Percentiles rank a stretch among this genome's conserved stretches.
Conservation (phyloP, 1,284 basidiomycete species). For the Apiotrichum sp. region DNA sequence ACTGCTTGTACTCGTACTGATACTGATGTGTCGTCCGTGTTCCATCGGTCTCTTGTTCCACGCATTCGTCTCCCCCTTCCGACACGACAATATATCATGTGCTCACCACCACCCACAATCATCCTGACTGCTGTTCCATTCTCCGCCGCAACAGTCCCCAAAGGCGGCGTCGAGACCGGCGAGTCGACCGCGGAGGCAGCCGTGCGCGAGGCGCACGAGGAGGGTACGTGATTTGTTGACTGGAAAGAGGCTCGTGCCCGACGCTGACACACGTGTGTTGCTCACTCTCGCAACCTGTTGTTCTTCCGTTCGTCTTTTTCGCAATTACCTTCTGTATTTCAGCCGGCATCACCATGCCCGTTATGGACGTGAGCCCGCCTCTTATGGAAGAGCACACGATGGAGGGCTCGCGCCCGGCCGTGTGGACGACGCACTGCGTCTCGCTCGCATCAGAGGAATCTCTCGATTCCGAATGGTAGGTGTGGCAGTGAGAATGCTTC, state of each 20-base stretch:
- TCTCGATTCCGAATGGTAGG: constrained; percentile 21
- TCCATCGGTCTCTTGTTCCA: too few species aligned
- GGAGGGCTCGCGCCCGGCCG: background rate
- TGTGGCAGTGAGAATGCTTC: background rate
- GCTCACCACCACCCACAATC: too few species aligned
- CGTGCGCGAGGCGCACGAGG: constrained; percentile 43
- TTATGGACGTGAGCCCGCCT: background rate
- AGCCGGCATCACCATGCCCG: background rate
- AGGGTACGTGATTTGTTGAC: constrained; percentile 27
- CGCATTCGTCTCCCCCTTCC: too few species aligned
- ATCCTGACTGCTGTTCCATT: background rate
- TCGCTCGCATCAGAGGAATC: constrained; percentile 12
- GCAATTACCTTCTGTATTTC: background rate
- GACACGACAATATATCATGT: too few species aligned
- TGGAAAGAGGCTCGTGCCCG: background rate
- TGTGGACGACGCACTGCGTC: constrained; percentile 31
- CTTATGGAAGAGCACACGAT: background rate
- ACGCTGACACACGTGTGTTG: background rate
- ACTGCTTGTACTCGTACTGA: too few species aligned
- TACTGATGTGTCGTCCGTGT: too few species aligned
- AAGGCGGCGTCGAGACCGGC: constrained; percentile 42
- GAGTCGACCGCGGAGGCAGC: constrained; percentile 42
- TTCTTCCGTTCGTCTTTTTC: background rate
- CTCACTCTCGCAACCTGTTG: background rate
- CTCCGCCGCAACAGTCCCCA: constrained; percentile 30